phyloP scores from a whole-genome alignment of 768 basidiomycete genomes.

The Psilocybe azurescens region DNA sequence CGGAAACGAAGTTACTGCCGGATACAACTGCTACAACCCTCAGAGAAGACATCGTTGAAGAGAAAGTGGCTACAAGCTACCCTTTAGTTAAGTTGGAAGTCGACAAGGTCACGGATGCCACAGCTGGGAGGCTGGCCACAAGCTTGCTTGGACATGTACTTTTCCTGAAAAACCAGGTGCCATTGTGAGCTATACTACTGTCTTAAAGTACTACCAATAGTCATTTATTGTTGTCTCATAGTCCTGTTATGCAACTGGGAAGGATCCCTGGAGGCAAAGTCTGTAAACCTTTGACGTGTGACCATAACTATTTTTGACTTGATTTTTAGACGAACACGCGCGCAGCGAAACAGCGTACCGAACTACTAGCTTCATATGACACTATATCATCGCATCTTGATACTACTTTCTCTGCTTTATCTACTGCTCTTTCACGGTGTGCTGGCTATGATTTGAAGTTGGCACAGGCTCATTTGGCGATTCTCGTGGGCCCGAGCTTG shows the following conservation, averaged over 20 bases:
- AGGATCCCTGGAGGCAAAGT: conserved; percentile 57
- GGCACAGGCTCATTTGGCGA: conserved; percentile 56
- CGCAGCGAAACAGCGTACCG: conserved; percentile 61
- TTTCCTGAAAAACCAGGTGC: conserved; percentile 80
- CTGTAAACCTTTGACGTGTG: conserved; percentile 10
- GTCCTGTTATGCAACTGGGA: conserved; percentile 69
- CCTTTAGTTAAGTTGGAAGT: conserved; percentile 51
- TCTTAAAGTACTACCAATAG: neutral
- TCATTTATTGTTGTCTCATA: conserved; percentile 27
- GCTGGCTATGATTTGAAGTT: neutral
- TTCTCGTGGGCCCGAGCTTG: conserved; percentile 70
- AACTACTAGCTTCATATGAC: conserved; percentile 70
- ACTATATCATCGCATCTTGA: conserved; percentile 74
- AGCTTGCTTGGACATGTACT: conserved; percentile 72
- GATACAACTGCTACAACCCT: neutral
- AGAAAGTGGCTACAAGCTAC: conserved; percentile 22
- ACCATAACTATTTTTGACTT: neutral
- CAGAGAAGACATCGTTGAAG: neutral
- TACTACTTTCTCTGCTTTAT: conserved; percentile 76
- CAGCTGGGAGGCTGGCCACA: conserved; percentile 69
- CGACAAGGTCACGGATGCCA: conserved; percentile 55
- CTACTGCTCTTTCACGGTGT: conserved; percentile 61
- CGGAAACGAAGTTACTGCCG: neutral
- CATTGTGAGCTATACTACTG: conserved; percentile 60
- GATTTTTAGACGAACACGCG: conserved; percentile 46